A percentile compares a stretch with the other conserved stretches of the same genome.
phyloP scores from a whole-genome alignment of 345 rosid species.

The Sonneratia caseolaris region DNA sequence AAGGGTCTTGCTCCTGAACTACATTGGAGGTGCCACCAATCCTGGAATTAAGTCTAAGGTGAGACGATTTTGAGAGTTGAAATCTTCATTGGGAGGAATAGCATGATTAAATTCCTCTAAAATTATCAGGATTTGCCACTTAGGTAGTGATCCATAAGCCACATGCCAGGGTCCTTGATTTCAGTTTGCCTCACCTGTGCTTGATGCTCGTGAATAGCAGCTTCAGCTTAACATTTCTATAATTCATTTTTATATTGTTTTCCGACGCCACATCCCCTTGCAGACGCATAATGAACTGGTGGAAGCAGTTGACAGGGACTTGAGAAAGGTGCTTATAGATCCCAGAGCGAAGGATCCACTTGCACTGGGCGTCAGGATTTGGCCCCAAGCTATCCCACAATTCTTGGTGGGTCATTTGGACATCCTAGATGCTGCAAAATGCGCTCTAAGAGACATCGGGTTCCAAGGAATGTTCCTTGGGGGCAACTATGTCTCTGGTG shows the following conservation, averaged over 20 bases:
- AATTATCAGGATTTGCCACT: background rate
- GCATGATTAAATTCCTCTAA: background rate
- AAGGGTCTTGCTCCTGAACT: slow-evolving; percentile 69
- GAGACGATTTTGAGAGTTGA: background rate
- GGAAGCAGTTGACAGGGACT: slow-evolving; percentile 77
- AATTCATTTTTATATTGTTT: background rate
- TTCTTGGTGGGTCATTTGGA: slow-evolving; percentile 81
- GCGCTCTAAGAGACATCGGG: slow-evolving; percentile 40
- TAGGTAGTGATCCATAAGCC: background rate
- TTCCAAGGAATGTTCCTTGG: slow-evolving; percentile 66
- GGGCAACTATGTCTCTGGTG: slow-evolving; percentile 77
- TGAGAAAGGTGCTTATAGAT: slow-evolving; percentile 85
- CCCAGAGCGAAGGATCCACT: slow-evolving; percentile 67
- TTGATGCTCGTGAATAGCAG: too few species aligned
- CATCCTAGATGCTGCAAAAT: slow-evolving; percentile 50
- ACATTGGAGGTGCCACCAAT: slow-evolving; percentile 82
- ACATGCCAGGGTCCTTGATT: background rate
- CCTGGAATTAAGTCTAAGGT: slow-evolving; percentile 76
- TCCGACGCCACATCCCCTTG: background rate
- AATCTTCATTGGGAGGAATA: background rate
- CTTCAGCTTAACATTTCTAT: background rate
- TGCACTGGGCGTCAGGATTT: slow-evolving; percentile 58
- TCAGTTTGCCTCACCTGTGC: background rate
- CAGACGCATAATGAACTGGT: slow-evolving; percentile 68
- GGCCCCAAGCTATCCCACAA: slow-evolving; percentile 96